Evolutionary conservation across 23 red algal species (phyloP), one percentile per base, ranked within the genome.

Genomic region (Pyropia yezoensis): DNA sequence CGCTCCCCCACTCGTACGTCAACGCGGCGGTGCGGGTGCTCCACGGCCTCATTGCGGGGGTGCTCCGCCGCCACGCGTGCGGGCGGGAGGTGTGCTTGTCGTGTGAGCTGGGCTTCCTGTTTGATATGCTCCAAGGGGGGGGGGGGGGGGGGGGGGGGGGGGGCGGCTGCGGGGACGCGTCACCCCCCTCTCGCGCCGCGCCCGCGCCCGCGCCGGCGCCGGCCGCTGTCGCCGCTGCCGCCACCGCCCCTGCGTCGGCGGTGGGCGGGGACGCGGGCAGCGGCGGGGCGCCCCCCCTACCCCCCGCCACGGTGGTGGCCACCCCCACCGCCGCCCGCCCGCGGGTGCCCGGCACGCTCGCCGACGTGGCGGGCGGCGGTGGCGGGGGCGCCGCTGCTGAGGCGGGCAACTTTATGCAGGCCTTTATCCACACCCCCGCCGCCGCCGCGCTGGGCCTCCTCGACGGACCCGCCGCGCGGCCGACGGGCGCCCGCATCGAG

Each of bases 1-100:
- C 75, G 15, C 76, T 96, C 15, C 91, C 91, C 25, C 89, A 83
- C 51, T 73, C 82, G 53, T 96, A 96, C 76, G 78, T 96, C 32
- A 96, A 96, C 65, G 63, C 91, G 23, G 78, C 78, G 30, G 73
- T 96, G 50, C 91, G 89, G 71, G 74, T 73, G 17, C 58, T 96
- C 28, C 89, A 81, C 52, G 78, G 67, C 18, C 39, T 47, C 7
- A 47, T 47, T 13, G 39, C 39, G 39, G 39, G 39, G 39, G 39
- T 21, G 33, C 68, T 73, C 27, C n/a, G n/a, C 14, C 60, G 70
- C 61, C 74, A 93, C 69, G 27, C 70, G 28, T 83, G 88, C 49
- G 61, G 77, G 64, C 74, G 78, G 52, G 74, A 83, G 18, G 73
- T 76, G 66, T 88, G 82, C 63, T 58, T 96, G 27, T 84, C 86